Conservation (phyloP, 2,329 filamentous ascomycete genomes). For the Colletotrichum zoysiae region DNA sequence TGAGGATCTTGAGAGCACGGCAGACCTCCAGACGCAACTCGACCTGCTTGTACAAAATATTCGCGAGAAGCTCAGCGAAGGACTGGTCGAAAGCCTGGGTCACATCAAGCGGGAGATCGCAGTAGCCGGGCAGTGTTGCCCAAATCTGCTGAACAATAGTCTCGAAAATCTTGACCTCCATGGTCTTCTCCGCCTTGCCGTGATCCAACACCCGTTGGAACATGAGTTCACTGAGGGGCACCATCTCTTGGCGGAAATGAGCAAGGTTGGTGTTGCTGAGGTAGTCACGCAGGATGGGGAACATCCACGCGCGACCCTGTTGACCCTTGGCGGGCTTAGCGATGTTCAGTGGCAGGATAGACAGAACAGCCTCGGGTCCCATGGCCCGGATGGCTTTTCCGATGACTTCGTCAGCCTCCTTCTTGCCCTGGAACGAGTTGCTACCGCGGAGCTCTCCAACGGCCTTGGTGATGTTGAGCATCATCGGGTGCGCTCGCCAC, state of each 20-base stretch:
- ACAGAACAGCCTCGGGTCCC: constrained; percentile 87
- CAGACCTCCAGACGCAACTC: constrained; percentile 90
- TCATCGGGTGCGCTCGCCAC: constrained; percentile 85
- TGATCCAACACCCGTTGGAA: constrained; percentile 91
- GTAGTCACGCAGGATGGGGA: constrained; percentile 90
- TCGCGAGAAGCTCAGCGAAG: constrained; percentile 92
- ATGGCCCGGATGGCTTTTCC: constrained; percentile 89
- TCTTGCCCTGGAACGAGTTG: constrained; percentile 91
- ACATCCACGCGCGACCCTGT: constrained; percentile 91
- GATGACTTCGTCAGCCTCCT: constrained; percentile 91
- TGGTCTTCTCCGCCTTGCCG: constrained; percentile 85
- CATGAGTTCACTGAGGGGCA: constrained; percentile 89
- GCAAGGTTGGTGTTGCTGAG: constrained; percentile 88
- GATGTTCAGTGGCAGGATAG: constrained; percentile 88
- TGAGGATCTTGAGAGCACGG: constrained; percentile 84
- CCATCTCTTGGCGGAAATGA: constrained; percentile 88
- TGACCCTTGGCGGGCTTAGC: constrained; percentile 80
- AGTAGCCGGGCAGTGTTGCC: constrained; percentile 94
- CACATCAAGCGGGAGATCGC: constrained; percentile 88
- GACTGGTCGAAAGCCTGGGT: constrained; percentile 82
- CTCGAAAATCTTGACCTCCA: constrained; percentile 98
- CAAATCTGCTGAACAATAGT: constrained; percentile 96
- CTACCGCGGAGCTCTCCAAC: constrained; percentile 90
- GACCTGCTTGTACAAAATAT: constrained; percentile 91
- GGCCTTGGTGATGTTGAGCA: constrained; percentile 80